phyloP scores from a whole-genome alignment of 768 basidiomycete genomes.

The Exsudoporus frostii region DNA sequence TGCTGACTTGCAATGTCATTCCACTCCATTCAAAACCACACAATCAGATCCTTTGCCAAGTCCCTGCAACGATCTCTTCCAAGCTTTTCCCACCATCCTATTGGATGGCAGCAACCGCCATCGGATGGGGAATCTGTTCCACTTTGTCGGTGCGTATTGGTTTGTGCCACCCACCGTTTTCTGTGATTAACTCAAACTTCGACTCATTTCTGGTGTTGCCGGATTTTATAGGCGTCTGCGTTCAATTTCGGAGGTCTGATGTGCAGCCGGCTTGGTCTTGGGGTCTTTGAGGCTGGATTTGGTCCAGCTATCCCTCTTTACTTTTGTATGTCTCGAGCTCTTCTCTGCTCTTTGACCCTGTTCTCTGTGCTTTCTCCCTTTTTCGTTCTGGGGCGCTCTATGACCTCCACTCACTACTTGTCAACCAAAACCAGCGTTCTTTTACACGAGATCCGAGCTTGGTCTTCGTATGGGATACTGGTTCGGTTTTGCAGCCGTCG shows the following conservation, averaged over 20 bases:
- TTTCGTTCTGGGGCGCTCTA: neutral
- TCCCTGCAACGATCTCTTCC: constrained; percentile 62
- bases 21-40: neutral
- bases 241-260: constrained; percentile 61
- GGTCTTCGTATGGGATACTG: constrained; percentile 77
- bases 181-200: neutral
- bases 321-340: constrained; percentile 50
- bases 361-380: neutral
- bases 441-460: constrained; percentile 73
- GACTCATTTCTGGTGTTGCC: neutral
- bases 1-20: neutral
- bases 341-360: neutral
- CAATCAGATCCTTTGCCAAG: constrained; percentile 60
- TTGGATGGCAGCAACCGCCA: constrained; percentile 62
- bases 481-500: constrained; percentile 82
- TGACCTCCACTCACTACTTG: neutral
- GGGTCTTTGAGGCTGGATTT: constrained; percentile 76
- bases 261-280: constrained; percentile 58
- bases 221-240: constrained; percentile 48
- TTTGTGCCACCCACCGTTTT: neutral
- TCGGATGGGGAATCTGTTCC: constrained; percentile 77
- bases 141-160: constrained; percentile 55
- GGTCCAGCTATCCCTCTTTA: constrained; percentile 77
- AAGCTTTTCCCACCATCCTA: constrained; percentile 67
- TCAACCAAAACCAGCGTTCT: constrained; percentile 51